phyloP scores from a whole-genome alignment of 441 rosid genomes.

The Arabidopsis lyrata region DNA sequence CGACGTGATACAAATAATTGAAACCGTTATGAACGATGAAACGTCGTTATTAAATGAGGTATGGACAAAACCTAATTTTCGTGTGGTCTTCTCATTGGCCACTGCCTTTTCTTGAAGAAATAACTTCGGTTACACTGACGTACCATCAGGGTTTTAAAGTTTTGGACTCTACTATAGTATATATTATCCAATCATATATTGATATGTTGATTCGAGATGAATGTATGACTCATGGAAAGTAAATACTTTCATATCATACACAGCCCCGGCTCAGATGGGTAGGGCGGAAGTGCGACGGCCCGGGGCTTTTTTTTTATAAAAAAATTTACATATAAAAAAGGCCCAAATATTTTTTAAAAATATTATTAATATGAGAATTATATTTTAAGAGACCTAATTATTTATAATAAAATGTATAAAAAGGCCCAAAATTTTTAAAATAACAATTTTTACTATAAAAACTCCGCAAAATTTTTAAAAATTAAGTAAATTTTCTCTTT shows the following conservation, averaged over 20 bases:
- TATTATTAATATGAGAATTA: too few species aligned
- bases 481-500: too few species aligned
- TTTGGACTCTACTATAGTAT: constrained; percentile 40
- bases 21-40: constrained; percentile 43
- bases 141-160: constrained; percentile 25
- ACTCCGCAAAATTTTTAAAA: too few species aligned
- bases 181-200: constrained; percentile 27
- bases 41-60: constrained; percentile 35
- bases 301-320: too few species aligned
- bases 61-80: constrained; percentile 36
- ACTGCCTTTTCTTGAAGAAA: constrained; percentile 35
- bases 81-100: constrained; percentile 40
- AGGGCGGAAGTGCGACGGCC: too few species aligned
- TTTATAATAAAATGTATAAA: too few species aligned
- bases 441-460: too few species aligned
- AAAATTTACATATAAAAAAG: too few species aligned
- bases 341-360: too few species aligned
- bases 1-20: constrained; percentile 39
- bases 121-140: constrained; percentile 46
- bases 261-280: too few species aligned
- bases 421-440: too few species aligned
- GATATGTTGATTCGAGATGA: constrained; percentile 8
- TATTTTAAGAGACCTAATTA: too few species aligned
- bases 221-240: neutral
- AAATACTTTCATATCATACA: constrained; percentile 2